A percentile compares a stretch with the other conserved stretches of the same genome.
Conservation (phyloP, 192 early-diverging fungal species). For the Phycomyces blakesleeanus region DNA sequence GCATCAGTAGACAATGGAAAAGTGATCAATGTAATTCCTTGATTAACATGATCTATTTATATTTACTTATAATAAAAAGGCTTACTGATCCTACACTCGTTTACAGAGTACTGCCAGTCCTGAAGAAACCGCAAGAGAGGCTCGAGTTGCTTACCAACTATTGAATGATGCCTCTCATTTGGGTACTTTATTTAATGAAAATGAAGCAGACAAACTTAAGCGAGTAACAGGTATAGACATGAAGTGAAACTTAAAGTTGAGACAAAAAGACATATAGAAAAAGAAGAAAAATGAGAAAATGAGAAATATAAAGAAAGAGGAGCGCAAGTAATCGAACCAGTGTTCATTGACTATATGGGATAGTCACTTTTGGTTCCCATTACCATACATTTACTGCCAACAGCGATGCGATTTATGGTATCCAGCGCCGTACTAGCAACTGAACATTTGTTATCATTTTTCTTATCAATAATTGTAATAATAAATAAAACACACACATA, state of each 20-base stretch:
- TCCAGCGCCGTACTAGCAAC: neutral
- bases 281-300: neutral
- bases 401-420: conserved; percentile 14
- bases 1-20: conserved; percentile 9
- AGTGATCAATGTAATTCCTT: conserved; percentile 2
- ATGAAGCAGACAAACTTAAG: conserved; percentile 15
- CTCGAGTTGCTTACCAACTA: conserved; percentile 14
- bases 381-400: conserved; percentile 13
- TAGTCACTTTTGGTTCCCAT: conserved; percentile 16
- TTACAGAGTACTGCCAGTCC: neutral
- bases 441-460: neutral
- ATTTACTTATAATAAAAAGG: neutral
- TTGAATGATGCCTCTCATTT: conserved; percentile 8
- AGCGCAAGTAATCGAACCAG: neutral
- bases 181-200: neutral
- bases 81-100: neutral
- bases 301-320: neutral
- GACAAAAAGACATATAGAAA: no score
- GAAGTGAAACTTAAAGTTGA: no score
- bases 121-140: conserved; percentile 3
- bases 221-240: conserved; percentile 19
- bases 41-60: neutral
- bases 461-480: no score
- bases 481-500: no score
- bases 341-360: neutral